Base-by-base conservation (phyloP, 179 eudicot species). In the Beta corolliflora region DNA sequence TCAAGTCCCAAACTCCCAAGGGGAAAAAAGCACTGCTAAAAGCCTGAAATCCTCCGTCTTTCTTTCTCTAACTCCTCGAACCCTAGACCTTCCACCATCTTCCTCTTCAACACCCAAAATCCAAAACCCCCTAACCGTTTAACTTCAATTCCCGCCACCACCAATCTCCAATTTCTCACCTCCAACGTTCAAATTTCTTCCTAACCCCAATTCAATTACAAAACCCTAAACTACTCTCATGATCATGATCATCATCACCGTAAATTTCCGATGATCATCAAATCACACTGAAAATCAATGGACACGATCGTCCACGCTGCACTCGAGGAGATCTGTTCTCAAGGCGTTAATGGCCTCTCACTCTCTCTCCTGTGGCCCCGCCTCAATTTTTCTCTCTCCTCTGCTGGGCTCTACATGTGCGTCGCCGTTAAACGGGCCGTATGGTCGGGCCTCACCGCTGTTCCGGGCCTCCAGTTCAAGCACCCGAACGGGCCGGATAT, bases 241-340 rank as follows among this genome's bases (percentile, higher is more conserved):
- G 29, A 66, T 44, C 19, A 73, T n/a, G n/a, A n/a, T 23, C 21
- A 73, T 25, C 25, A 25, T 29, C 67, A 41, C 66, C 58, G 21
- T 83, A 80, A 79, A 41, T 36, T 48, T 50, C 70, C 25, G 23
- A 68, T 69, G 50, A 78, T 55, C 56, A 16, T 58, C 60, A 14
- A 23, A 44, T 46, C 2, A 23, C 46, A 44, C 53, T 52, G 41
- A 12, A 69, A 50, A 64, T 44, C 73, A 79, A 94, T 94, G 98
- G 98, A 94, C 67, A 67, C 89, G 23, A 75, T 92, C 66, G 83
- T 93, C 69, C 83, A 91, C 84, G 58, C 88, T 5, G 97, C 98
- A 0, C 61, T 93, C 3, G 97, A 89, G 77, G 94, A 89, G 80
- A 87, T 95, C 60, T 95, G 99, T 84, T 82, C 91, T 0, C 87